These are phyloP conservation scores for Austroboletus novae-zelandiae DNA, from an alignment of 1,284 basidiomycete species.

Conservation along the genomic window DNA sequence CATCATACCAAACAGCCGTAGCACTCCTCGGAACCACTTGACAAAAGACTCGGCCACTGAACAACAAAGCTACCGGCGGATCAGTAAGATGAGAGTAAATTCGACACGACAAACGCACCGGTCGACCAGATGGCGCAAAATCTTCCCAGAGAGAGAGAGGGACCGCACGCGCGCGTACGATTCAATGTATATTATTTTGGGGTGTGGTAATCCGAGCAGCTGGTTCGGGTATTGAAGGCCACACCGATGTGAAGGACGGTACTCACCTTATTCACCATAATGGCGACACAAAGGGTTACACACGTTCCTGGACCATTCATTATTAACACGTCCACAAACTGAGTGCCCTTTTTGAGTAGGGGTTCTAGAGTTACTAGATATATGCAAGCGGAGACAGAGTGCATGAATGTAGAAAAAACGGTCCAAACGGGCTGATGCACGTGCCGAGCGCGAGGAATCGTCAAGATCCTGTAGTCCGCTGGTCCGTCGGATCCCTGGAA, in stretches of 20 bases:
- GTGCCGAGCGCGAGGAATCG: constrained; percentile 79
- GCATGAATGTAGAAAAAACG: constrained; percentile 60
- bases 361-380: constrained; percentile 57
- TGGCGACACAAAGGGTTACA: constrained; percentile 73
- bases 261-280: constrained; percentile 76
- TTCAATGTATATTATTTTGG: constrained; percentile 87
- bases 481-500: constrained; percentile 13
- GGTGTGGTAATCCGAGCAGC: constrained; percentile 74
- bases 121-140: constrained; percentile 82
- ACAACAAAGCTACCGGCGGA: constrained; percentile 65
- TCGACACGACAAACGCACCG: constrained; percentile 43
- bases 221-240: constrained; percentile 32
- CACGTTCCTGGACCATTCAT: constrained; percentile 97
- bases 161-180: constrained; percentile 88
- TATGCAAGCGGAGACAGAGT: constrained; percentile 59
- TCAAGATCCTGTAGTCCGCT: constrained; percentile 49
- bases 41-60: constrained; percentile 74
- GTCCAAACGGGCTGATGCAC: constrained; percentile 80
- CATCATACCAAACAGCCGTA: constrained; percentile 65
- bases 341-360: constrained; percentile 31
- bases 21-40: constrained; percentile 45
- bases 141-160: constrained; percentile 82
- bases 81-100: constrained; percentile 1
- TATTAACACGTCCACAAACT: constrained; percentile 77
- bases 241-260: constrained; percentile 3